Conservation (phyloP, 2,329 filamentous ascomycete genomes). For the Penicillium sp. region DNA sequence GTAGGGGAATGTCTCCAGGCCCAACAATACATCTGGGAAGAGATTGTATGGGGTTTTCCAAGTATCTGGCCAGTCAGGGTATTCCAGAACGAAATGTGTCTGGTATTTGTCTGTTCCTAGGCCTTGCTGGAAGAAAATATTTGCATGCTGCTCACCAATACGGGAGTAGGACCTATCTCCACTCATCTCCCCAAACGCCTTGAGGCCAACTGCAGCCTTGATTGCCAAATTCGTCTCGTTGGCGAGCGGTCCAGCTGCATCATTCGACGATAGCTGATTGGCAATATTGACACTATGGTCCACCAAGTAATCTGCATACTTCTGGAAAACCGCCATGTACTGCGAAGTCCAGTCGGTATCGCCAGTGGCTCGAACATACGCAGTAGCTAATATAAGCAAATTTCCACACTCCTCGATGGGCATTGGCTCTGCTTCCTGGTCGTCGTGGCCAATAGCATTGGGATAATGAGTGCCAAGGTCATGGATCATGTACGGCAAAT, state of each 20-base stretch:
- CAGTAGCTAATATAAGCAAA: slow-evolving; percentile 37
- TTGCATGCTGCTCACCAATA: slow-evolving; percentile 34
- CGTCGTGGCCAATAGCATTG: slow-evolving; percentile 40
- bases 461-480: slow-evolving; percentile 43
- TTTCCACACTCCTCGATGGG: slow-evolving; percentile 44
- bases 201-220: slow-evolving; percentile 48
- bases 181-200: slow-evolving; percentile 42
- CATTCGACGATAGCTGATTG: slow-evolving; percentile 43
- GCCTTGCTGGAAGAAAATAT: slow-evolving; percentile 33
- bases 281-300: slow-evolving; percentile 39
- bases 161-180: slow-evolving; percentile 36
- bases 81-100: slow-evolving; percentile 43
- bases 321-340: slow-evolving; percentile 34
- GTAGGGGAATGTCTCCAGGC: slow-evolving; percentile 37
- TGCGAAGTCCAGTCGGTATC: slow-evolving; percentile 36
- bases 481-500: slow-evolving; percentile 38
- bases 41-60: slow-evolving; percentile 44
- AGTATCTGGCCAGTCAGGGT: slow-evolving; percentile 29
- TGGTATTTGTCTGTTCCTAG: slow-evolving; percentile 34
- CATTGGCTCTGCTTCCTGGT: slow-evolving; percentile 40
- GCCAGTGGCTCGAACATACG: slow-evolving; percentile 39
- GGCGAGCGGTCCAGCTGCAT: slow-evolving; percentile 38
- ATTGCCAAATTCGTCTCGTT: slow-evolving; percentile 49
- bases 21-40: slow-evolving; percentile 40
- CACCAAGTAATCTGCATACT: slow-evolving; percentile 43